Percentiles rank a stretch among this genome's conserved stretches.
phyloP scores from a whole-genome alignment of 148 eudicot species.

The Oxyria digyna region DNA sequence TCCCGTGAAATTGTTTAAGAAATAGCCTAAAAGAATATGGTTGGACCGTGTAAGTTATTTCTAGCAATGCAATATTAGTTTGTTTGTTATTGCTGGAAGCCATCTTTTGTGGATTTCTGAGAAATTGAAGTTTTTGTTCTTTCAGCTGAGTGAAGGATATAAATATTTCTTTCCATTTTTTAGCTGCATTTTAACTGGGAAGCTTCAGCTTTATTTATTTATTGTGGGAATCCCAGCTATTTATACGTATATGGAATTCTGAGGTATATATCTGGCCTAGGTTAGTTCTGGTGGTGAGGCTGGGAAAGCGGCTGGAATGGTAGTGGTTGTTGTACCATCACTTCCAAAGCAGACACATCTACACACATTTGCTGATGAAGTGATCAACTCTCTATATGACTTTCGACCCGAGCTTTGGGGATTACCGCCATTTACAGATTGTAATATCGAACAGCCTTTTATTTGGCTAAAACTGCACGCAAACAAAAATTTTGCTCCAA shows the following conservation, averaged over 20 bases:
- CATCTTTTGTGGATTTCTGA: too few species aligned
- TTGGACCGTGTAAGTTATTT: too few species aligned
- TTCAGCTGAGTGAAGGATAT: neutral
- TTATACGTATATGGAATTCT: neutral
- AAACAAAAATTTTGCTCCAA: neutral
- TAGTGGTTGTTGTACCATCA: constrained; percentile 83
- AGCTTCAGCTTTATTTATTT: neutral
- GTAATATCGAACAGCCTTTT: constrained; percentile 28
- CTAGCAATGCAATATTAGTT: too few species aligned
- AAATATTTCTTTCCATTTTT: too few species aligned
- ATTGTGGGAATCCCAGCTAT: neutral
- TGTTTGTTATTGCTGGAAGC: too few species aligned
- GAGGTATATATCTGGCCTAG: neutral
- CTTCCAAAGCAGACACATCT: constrained; percentile 63
- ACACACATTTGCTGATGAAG: constrained; percentile 63
- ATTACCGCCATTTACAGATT: constrained; percentile 77
- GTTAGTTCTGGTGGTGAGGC: constrained; percentile 75
- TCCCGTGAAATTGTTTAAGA: too few species aligned
- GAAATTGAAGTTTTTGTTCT: neutral
- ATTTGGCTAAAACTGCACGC: too few species aligned
- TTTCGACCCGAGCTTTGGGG: constrained; percentile 81
- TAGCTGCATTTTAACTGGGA: neutral
- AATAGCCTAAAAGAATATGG: too few species aligned
- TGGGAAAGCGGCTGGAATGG: constrained; percentile 92
- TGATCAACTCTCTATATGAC: constrained; percentile 76